Conservation (phyloP, 441 rosid genomes). For the Brassica balearica region DNA sequence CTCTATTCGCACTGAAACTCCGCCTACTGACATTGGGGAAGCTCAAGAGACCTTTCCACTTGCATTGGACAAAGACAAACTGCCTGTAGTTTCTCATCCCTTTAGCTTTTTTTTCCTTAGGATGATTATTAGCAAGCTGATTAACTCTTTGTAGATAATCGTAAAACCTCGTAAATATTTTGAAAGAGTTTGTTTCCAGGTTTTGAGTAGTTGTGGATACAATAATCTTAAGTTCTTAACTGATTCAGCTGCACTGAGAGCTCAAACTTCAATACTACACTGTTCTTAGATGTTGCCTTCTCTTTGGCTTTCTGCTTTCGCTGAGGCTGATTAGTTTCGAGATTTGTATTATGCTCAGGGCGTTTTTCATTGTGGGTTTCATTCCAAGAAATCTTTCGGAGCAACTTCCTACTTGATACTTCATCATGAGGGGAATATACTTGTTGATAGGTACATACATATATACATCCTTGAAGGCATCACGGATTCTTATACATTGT, state of each 20-base stretch:
- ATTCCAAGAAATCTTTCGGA: conserved; percentile 69
- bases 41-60: conserved; percentile 67
- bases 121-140: not conserved
- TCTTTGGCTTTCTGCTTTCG: conserved; percentile 20
- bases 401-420: conserved; percentile 65
- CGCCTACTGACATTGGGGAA: conserved; percentile 57
- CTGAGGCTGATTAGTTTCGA: conserved; percentile 6
- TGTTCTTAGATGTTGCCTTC: conserved; percentile 3
- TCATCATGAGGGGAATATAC: conserved; percentile 64
- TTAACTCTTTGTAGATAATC: not conserved
- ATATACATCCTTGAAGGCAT: conserved; percentile 21
- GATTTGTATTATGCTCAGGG: conserved; percentile 49
- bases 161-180: not conserved
- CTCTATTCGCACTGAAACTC: conserved; percentile 62
- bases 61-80: conserved; percentile 55
- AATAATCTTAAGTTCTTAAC: not conserved
- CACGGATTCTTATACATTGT: conserved; percentile 8
- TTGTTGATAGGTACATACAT: conserved; percentile 61
- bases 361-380: conserved; percentile 72
- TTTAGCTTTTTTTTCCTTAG: conserved; percentile 7
- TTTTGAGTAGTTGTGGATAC: conserved; percentile 8
- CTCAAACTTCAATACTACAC: not conserved
- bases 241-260: conserved; percentile 15
- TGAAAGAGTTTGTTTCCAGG: not conserved
- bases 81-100: conserved; percentile 52